Evolutionary conservation across 306 rosid species (phyloP), one percentile per base, ranked within the genome.

Genomic region (Inga leiocalycina): DNA sequence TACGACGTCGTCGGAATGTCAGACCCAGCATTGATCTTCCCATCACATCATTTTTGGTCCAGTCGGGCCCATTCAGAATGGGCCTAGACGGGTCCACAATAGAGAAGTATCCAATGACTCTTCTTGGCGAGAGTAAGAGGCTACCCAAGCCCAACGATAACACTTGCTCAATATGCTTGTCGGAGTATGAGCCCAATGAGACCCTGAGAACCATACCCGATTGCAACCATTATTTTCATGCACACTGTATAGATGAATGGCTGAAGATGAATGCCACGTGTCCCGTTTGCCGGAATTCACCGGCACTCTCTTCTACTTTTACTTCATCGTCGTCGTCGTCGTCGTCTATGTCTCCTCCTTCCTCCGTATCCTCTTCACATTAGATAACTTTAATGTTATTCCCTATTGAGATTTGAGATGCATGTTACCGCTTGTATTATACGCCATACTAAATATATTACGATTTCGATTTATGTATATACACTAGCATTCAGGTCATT

Each of bases 71-170:
- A 2, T 62, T 84, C 2, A 32, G 27, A 10, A 80, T 59, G 74
- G 97, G 98, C 1, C 91, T 93, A 0, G 98, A 93, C 27, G 87
- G 89, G 35, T 84, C 95, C 6, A 91, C 94, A 8, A 95, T 95
- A 24, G 93, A 89, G n/a, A 91, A 92, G 8, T 95, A 82, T 44
- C 98, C 97, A 0, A 90, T 86, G 77, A 89, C 83, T 3, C 66
- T 79, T 10, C 75, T 93, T 0, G 92, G 92, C 0, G 93, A 89
- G 56, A 93, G 91, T 6, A 77, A 86, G 43, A 84, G 90, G 16
- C 59, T 93, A 17, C 93, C 94, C 0, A 91, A 86, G 72, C 87
- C 89, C 51, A 85, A 41, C 3, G 92, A 93, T 45, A 90, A 78
- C 41, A 89, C 74, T 2, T 91, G 97, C 68, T 84, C 97, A 0